Conservation (phyloP, 257 asterid species). For the Sherardia arvensis region DNA sequence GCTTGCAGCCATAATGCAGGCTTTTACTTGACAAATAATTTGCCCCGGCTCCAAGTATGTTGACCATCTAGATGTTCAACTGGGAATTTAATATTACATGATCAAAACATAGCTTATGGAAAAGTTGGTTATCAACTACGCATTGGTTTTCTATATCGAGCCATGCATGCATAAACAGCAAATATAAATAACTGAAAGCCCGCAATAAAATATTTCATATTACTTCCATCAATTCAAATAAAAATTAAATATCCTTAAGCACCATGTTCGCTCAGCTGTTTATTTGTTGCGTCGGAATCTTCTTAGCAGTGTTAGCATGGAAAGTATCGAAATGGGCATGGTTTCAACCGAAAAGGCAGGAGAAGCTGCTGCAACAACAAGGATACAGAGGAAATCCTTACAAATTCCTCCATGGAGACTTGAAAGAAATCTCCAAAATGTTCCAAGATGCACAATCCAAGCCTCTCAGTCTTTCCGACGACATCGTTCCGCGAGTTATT, state of each 20-base stretch:
- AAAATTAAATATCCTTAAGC: background rate
- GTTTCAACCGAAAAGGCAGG: conserved; percentile 33
- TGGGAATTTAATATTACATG: too few species aligned
- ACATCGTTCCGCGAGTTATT: conserved; percentile 22
- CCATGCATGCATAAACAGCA: too few species aligned
- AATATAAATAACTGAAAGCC: too few species aligned
- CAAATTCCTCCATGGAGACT: conserved; percentile 37
- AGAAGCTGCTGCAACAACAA: conserved; percentile 26
- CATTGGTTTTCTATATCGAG: too few species aligned
- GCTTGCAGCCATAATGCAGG: too few species aligned
- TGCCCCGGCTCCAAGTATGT: too few species aligned
- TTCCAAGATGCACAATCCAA: conserved; percentile 17
- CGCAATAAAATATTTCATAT: too few species aligned
- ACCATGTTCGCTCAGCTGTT: background rate
- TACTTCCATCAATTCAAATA: too few species aligned
- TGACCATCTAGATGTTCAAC: too few species aligned
- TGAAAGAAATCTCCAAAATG: conserved; percentile 17
- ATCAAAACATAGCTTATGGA: too few species aligned
- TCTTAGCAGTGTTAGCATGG: conserved; percentile 15
- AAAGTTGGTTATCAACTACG: too few species aligned
- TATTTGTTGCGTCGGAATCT: background rate
- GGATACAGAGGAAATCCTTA: conserved; percentile 40
- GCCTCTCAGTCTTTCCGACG: conserved; percentile 31
- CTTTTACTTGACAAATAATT: too few species aligned
- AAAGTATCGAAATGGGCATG: conserved; percentile 33